Percentiles rank a stretch among this genome's conserved stretches.
phyloP scores from a whole-genome alignment of 371 early-diverging fungal species.

The Polyrhizophydium stewartii region DNA sequence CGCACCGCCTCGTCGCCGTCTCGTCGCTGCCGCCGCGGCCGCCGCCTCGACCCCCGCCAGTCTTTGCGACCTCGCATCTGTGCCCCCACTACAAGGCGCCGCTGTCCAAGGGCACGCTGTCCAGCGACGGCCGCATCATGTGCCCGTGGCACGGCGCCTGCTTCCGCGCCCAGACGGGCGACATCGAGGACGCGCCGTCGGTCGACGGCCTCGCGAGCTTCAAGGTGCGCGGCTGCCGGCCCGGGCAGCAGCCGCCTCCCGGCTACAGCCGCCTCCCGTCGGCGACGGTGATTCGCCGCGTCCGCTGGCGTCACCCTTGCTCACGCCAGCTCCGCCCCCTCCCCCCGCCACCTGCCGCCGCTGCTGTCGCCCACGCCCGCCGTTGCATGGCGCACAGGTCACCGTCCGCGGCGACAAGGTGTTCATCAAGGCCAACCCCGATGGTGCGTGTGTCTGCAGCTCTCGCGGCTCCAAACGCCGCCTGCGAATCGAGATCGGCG shows the following conservation, averaged over 20 bases:
- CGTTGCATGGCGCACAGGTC: conserved; percentile 12
- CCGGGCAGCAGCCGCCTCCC: not conserved
- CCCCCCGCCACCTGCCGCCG: too few species aligned
- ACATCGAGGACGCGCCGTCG: conserved; percentile 57
- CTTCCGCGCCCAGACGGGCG: conserved; percentile 47
- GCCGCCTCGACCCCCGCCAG: not conserved
- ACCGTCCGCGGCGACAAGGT: conserved; percentile 35
- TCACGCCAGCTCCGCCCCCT: too few species aligned
- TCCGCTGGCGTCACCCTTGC: too few species aligned
- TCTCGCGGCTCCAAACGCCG: not conserved
- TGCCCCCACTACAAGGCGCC: conserved; percentile 33
- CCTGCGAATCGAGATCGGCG: not conserved
- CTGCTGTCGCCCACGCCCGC: too few species aligned
- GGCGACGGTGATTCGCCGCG: too few species aligned
- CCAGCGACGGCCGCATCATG: conserved; percentile 24
- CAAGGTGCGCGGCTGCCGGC: conserved; percentile 10
- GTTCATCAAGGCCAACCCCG: conserved; percentile 33
- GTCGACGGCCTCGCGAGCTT: conserved; percentile 41
- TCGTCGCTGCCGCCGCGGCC: not conserved
- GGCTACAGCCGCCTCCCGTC: not conserved
- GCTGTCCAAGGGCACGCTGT: conserved; percentile 17
- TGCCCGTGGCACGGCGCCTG: conserved; percentile 59
- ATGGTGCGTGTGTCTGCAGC: conserved; percentile 15
- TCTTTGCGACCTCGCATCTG: conserved; percentile 22
- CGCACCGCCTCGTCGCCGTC: too few species aligned